phyloP scores from a whole-genome alignment of 129 eudicot species.

The Centrapalus pauciflorus region DNA sequence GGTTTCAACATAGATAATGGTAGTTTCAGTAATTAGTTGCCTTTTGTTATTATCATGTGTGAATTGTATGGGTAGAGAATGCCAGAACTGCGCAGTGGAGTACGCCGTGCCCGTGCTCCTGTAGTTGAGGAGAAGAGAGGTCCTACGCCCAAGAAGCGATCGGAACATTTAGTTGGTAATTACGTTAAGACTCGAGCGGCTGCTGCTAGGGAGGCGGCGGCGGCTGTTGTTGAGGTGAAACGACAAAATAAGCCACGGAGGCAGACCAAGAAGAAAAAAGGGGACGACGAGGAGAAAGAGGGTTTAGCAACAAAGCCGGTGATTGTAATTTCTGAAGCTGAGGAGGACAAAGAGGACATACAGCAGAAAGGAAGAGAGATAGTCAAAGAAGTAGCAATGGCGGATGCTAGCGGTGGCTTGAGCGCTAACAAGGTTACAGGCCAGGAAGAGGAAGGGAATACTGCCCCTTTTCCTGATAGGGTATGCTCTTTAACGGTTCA shows the following conservation, averaged over 20 bases:
- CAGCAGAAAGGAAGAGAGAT: neutral
- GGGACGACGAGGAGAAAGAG: conserved; percentile 4
- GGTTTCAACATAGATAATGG: conserved; percentile 36
- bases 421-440: conserved; percentile 59
- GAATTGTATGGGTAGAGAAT: conserved; percentile 42
- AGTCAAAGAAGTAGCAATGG: conserved; percentile 32
- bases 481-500: conserved; percentile 15
- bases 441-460: conserved; percentile 55
- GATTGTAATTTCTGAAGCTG: conserved; percentile 13
- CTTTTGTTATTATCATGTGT: conserved; percentile 14
- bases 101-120: conserved; percentile 41
- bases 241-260: neutral
- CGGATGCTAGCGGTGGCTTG: conserved; percentile 70
- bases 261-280: conserved; percentile 1
- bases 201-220: conserved; percentile 38
- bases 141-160: conserved; percentile 14
- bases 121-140: conserved; percentile 8
- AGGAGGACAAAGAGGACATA: conserved; percentile 1
- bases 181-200: conserved; percentile 60
- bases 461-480: conserved; percentile 71
- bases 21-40: conserved; percentile 17
- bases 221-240: conserved; percentile 5
- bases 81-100: conserved; percentile 63
- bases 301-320: neutral
- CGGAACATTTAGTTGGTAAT: conserved; percentile 40